Percentiles rank a stretch among this genome's conserved stretches.
Conservation (phyloP, 2,329 filamentous ascomycete genomes). For the Curvularia sp. region DNA sequence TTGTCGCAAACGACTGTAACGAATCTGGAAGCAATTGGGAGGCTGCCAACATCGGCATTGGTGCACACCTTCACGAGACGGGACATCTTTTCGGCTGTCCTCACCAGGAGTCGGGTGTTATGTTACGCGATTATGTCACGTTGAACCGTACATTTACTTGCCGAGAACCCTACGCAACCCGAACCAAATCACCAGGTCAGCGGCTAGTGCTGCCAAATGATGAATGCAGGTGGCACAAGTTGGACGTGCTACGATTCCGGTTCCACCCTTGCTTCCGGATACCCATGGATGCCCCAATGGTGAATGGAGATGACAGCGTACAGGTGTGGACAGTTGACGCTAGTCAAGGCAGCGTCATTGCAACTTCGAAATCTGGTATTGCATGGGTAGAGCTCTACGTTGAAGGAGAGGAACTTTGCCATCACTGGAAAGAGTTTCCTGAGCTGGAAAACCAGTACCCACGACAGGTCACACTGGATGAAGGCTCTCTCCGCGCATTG, state of each 20-base stretch:
- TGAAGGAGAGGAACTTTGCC: conserved; percentile 82
- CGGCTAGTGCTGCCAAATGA: conserved; percentile 76
- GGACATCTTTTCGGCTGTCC: conserved; percentile 91
- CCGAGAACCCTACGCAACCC: conserved; percentile 83
- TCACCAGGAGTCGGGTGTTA: conserved; percentile 88
- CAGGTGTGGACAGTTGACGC: conserved; percentile 87
- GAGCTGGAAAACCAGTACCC: conserved; percentile 67
- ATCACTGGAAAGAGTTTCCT: conserved; percentile 80
- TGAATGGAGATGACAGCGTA: conserved; percentile 73
- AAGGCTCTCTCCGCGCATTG: conserved; percentile 74
- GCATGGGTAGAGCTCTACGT: conserved; percentile 83
- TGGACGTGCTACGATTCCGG: conserved; percentile 87
- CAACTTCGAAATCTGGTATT: conserved; percentile 81
- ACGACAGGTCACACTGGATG: conserved; percentile 75
- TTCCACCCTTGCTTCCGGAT: conserved; percentile 89
- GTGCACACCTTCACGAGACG: conserved; percentile 88
- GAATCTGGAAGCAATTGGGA: conserved; percentile 94
- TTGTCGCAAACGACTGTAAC: conserved; percentile 83
- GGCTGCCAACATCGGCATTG: conserved; percentile 91
- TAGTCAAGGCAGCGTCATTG: conserved; percentile 76
- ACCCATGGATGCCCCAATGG: conserved; percentile 70
- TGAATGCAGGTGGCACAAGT: conserved; percentile 89
- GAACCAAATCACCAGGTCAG: conserved; percentile 80
- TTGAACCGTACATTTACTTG: conserved; percentile 84
- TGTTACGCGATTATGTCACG: conserved; percentile 86